Conservation (phyloP, 441 rosid genomes). For the Mallotus repandus region DNA sequence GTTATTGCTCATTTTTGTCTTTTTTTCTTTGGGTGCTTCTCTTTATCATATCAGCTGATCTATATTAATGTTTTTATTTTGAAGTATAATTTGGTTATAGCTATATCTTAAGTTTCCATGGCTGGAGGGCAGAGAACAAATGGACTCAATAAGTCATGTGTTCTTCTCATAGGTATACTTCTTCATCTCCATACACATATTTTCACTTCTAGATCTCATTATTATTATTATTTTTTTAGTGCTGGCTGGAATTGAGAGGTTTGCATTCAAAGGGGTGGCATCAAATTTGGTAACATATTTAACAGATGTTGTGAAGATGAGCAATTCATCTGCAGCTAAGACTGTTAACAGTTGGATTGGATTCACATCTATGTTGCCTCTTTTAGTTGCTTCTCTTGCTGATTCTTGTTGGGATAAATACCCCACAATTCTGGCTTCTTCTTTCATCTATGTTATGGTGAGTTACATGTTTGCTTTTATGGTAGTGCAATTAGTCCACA, state of each 20-base stretch:
- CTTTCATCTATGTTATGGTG: conserved; percentile 72
- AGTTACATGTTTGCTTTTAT: conserved; percentile 14
- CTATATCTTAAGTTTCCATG: conserved; percentile 23
- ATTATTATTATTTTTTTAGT: conserved; percentile 24
- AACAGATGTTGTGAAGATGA: conserved; percentile 76
- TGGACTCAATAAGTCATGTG: conserved; percentile 67
- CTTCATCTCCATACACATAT: neutral
- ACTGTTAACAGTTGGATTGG: conserved; percentile 92
- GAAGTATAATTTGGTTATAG: neutral
- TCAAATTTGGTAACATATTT: conserved; percentile 89
- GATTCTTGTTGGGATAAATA: conserved; percentile 78
- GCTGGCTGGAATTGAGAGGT: conserved; percentile 88
- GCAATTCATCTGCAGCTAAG: conserved; percentile 86
- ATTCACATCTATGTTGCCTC: conserved; percentile 78
- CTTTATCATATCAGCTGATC: neutral
- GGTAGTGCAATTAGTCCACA: no score
- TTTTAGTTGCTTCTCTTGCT: conserved; percentile 76
- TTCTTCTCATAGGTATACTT: conserved; percentile 70
- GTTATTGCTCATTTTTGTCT: neutral
- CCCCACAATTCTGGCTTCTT: conserved; percentile 67
- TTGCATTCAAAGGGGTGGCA: conserved; percentile 93
- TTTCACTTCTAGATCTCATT: neutral
- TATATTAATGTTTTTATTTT: no score
- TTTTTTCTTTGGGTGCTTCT: neutral
- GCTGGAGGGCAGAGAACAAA: conserved; percentile 33